Conservation (phyloP, 305 asterid genomes). For the Fraxinus ornus region DNA sequence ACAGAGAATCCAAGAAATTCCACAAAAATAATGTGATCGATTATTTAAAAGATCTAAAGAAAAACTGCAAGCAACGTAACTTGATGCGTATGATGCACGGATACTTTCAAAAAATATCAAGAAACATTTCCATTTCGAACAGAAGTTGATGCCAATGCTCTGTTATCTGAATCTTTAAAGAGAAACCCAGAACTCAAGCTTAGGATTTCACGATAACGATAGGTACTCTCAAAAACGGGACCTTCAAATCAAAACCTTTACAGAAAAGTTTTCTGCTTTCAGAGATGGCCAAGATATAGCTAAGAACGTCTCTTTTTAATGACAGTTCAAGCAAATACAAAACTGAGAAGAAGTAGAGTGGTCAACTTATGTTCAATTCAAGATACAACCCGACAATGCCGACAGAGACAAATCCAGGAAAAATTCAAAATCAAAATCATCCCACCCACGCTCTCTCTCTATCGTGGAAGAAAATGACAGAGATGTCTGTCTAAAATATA, state of each 20-base stretch:
- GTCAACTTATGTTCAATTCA: neutral
- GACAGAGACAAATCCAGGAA: neutral
- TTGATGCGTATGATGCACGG: neutral
- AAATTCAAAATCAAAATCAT: slow-evolving; percentile 38
- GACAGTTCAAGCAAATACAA: neutral
- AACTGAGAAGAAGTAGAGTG: neutral
- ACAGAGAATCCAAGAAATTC: neutral
- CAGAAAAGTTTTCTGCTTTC: neutral
- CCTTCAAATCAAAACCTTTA: neutral
- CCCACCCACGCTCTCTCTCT: slow-evolving; percentile 18
- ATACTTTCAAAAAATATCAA: neutral
- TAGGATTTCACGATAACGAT: neutral
- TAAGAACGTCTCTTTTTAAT: neutral
- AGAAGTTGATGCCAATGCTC: slow-evolving; percentile 12
- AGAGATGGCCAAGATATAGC: neutral
- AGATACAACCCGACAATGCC: slow-evolving; percentile 27
- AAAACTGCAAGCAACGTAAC: neutral
- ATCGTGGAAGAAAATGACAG: slow-evolving; percentile 44
- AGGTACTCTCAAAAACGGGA: neutral
- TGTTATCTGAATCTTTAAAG: neutral
- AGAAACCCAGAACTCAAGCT: neutral
- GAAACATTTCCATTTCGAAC: neutral
- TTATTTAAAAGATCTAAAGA: no score
- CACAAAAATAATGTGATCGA: neutral
- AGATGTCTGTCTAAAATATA: slow-evolving; percentile 25